Conservation (phyloP, 176 grass and related monocot species). For the Oryza brachyantha region DNA sequence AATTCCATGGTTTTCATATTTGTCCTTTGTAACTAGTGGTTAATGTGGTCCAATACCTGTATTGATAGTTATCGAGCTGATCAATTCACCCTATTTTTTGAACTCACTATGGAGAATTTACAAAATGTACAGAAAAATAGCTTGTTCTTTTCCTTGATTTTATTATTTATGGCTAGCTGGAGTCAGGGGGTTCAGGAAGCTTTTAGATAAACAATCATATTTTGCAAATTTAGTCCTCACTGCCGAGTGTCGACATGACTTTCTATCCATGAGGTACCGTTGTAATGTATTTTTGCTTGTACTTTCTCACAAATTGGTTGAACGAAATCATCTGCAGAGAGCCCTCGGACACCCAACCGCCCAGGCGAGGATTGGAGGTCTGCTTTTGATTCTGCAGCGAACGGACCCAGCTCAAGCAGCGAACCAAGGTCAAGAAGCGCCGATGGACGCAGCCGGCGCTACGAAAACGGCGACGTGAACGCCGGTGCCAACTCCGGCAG, state of each 20-base stretch:
- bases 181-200: neutral
- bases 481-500: conserved; percentile 62
- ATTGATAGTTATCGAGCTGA: neutral
- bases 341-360: conserved; percentile 46
- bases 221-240: too few species aligned
- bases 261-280: neutral
- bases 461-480: conserved; percentile 71
- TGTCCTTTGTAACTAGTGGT: neutral
- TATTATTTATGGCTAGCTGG: neutral
- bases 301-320: neutral
- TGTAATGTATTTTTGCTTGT: neutral
- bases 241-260: neutral
- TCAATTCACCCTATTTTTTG: neutral
- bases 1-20: neutral
- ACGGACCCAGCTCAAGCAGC: conserved; percentile 35
- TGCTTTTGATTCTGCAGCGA: conserved; percentile 67
- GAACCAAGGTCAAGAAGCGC: conserved; percentile 75
- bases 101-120: neutral
- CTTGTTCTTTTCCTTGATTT: neutral
- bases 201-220: too few species aligned
- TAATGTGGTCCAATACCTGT: neutral
- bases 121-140: neutral
- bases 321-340: conserved; percentile 45
- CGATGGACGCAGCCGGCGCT: conserved; percentile 39
- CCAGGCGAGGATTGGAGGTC: conserved; percentile 91